Evolutionary conservation across 2,329 filamentous ascomycete genomes (phyloP).

Genomic region (Alternaria longipes): DNA sequence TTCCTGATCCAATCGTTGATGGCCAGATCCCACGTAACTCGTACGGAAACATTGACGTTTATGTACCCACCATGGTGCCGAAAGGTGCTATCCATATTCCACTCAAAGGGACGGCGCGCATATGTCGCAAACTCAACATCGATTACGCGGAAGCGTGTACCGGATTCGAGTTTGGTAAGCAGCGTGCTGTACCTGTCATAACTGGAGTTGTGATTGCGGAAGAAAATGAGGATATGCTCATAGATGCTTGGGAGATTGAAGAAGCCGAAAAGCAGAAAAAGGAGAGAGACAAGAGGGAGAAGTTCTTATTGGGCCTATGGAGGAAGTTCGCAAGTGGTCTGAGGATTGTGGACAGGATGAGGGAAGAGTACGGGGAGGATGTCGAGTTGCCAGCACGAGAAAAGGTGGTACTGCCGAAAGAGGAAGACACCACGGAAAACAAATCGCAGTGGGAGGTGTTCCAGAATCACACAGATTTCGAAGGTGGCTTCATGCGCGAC

Average conservation of each 20-base stretch:
- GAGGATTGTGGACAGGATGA: slow-evolving; percentile 68
- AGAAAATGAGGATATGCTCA: slow-evolving; percentile 77
- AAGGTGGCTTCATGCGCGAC: slow-evolving; percentile 55
- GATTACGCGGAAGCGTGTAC: slow-evolving; percentile 95
- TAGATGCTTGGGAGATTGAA: slow-evolving; percentile 76
- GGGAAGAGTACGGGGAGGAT: slow-evolving; percentile 45
- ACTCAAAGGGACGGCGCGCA: slow-evolving; percentile 75
- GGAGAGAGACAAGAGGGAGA: slow-evolving; percentile 84
- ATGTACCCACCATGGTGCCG: slow-evolving; percentile 92
- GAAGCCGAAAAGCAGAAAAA: slow-evolving; percentile 78
- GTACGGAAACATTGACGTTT: slow-evolving; percentile 96
- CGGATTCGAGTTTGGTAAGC: slow-evolving; percentile 94
- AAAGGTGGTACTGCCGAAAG: slow-evolving; percentile 36
- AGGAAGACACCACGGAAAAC: slow-evolving; percentile 66
- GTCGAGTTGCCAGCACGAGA: slow-evolving; percentile 72
- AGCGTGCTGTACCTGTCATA: slow-evolving; percentile 91
- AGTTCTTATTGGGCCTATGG: slow-evolving; percentile 79
- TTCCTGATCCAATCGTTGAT: slow-evolving; percentile 83
- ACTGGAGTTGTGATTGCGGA: slow-evolving; percentile 88
- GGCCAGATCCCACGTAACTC: slow-evolving; percentile 92
- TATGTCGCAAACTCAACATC: slow-evolving; percentile 84
- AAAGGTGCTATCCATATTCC: slow-evolving; percentile 84
- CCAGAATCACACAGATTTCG: slow-evolving; percentile 45
- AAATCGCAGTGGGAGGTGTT: slow-evolving; percentile 53
- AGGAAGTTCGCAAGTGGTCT: slow-evolving; percentile 86